Evolutionary conservation across 257 asterid genomes (phyloP).

Genomic region (Solanum arcanum): DNA sequence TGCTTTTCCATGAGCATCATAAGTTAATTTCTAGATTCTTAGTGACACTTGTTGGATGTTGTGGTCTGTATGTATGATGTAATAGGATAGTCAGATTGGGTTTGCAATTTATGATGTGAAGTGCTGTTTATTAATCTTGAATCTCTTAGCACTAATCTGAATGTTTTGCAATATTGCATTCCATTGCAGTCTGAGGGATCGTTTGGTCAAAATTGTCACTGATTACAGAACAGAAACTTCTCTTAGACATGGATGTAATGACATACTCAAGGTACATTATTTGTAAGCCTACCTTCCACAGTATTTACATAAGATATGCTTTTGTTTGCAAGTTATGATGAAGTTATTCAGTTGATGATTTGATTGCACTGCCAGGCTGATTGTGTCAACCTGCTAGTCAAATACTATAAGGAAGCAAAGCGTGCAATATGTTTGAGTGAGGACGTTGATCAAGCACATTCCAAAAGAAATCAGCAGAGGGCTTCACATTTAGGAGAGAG

Average conservation of each 20-base stretch:
- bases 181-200: conserved; percentile 80
- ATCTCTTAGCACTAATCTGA: neutral
- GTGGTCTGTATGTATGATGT: neutral
- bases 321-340: neutral
- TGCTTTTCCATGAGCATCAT: neutral
- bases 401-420: conserved; percentile 88
- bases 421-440: conserved; percentile 70
- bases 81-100: neutral
- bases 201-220: conserved; percentile 84
- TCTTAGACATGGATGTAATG: conserved; percentile 90
- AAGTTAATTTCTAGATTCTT: neutral
- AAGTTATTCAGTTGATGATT: neutral
- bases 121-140: neutral
- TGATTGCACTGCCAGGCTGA: conserved; percentile 51
- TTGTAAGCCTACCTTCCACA: neutral
- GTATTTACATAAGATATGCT: neutral
- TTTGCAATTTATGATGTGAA: neutral
- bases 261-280: conserved; percentile 68
- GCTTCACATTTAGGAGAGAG: conserved; percentile 25
- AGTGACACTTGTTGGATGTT: neutral
- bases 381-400: conserved; percentile 74
- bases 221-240: conserved; percentile 98
- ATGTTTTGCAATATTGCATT: conserved; percentile 1
- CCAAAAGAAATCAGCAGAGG: conserved; percentile 32
- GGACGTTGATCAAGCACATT: conserved; percentile 55